phyloP scores from a whole-genome alignment of 495 filamentous ascomycete genomes.

The Delitschia confertaspora region DNA sequence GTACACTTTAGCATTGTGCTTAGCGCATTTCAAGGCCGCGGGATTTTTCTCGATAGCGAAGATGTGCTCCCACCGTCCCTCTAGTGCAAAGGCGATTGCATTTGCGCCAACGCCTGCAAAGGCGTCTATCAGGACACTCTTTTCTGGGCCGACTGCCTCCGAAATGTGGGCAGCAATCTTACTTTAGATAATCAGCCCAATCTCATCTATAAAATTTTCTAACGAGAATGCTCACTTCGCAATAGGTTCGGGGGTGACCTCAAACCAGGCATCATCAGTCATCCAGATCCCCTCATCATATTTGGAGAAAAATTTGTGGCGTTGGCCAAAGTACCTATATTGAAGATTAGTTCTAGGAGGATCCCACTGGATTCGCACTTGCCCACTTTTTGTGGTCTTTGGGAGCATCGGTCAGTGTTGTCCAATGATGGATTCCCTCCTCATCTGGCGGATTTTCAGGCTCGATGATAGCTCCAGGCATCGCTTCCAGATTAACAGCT shows the following conservation, averaged over 20 bases:
- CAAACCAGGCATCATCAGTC: conserved; percentile 91
- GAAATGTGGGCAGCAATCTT: conserved; percentile 70
- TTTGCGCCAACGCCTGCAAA: conserved; percentile 93
- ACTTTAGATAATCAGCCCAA: conserved; percentile 32
- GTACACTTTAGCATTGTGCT: conserved; percentile 85
- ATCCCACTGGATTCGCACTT: conserved; percentile 15
- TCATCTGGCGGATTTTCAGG: conserved; percentile 9
- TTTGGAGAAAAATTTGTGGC: conserved; percentile 70
- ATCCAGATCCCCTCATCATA: conserved; percentile 85
- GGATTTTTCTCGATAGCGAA: conserved; percentile 83
- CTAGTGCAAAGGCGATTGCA: conserved; percentile 82
- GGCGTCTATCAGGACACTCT: conserved; percentile 63
- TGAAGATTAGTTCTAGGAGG: conserved; percentile 1
- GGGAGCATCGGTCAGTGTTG: conserved; percentile 10
- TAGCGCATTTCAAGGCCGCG: conserved; percentile 70
- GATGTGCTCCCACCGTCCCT: conserved; percentile 64
- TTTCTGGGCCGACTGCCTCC: conserved; percentile 42
- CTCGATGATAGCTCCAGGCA: too few relatives aligned
- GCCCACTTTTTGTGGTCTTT: conserved; percentile 66
- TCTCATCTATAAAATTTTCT: neutral
- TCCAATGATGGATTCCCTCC: conserved; percentile 20
- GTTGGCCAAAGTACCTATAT: conserved; percentile 76
- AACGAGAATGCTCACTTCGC: conserved; percentile 54
- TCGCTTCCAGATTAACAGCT: too few relatives aligned
- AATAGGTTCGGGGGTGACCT: conserved; percentile 85